Base-by-base conservation (phyloP, 345 rosid genomes). In the Moricandia moricandioides region DNA sequence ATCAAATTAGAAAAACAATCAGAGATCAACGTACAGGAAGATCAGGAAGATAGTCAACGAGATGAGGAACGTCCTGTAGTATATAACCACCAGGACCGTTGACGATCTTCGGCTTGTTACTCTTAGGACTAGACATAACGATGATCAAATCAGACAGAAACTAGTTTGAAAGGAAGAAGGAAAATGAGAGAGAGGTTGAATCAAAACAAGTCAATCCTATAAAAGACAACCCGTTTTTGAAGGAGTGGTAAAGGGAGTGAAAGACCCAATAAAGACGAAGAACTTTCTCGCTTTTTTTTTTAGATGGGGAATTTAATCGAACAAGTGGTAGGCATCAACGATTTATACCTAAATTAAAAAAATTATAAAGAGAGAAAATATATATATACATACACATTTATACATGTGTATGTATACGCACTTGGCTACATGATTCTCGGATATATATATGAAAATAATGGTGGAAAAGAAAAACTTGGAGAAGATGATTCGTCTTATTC, bases 61-160 rank as follows among this genome's bases (percentile, higher is more conserved):
- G 84, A 74, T 91, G 98, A 72, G 98, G 98, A 81, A 94, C 97
- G 65, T 94, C 98, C 76, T 94, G 85, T 11, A 94, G 90, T 68
- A 94, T 71, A 66, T 91, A 94, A 74, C 97, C 98, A 49, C 68
- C 82, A 59, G 87, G 79, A 51, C 98, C 97, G 62, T 67, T 78
- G 8, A 87, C 75, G 78, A 86, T 76, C 85, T 92, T 92, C 7
- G 80, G 83, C 52, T 69, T 59, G 77, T 4, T 79, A 63, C 67
- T 79, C 17, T 4, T 63, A 13, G 77, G 74, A 73, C 61, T 67
- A 62, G 73, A 69, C 82, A 79, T 79, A 59, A 17, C 43, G 30
- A 8, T 13, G 64, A 51, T 54, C 49, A 33, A 69, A 74, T 34
- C 66, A 29, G 62, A 71, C 79, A 66, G 18, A 49, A 21, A 65